phyloP scores from a whole-genome alignment of 305 asterid species.

The Nicotiana rustica region DNA sequence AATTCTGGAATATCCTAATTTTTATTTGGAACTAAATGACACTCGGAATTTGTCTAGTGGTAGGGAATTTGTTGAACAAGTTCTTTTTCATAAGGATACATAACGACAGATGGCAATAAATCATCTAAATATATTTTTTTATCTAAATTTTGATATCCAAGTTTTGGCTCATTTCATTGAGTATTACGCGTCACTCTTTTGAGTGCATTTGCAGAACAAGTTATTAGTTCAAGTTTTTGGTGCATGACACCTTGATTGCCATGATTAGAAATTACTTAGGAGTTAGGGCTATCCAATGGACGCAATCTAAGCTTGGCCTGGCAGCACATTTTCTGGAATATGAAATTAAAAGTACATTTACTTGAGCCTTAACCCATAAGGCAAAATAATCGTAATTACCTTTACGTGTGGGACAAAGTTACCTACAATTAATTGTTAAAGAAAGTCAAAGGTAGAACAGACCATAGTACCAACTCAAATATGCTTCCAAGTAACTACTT shows the following conservation, averaged over 20 bases:
- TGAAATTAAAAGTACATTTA: not conserved
- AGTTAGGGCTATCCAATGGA: not conserved
- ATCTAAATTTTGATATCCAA: no score
- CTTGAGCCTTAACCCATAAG: not conserved
- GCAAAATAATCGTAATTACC: not conserved
- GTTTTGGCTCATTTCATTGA: no score
- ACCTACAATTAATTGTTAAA: not conserved
- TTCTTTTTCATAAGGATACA: no score
- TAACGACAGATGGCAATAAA: no score
- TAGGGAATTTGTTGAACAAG: not conserved
- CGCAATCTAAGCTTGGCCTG: not conserved
- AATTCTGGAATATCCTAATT: no score
- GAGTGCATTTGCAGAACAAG: not conserved
- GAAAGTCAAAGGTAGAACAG: slow-evolving; percentile 14
- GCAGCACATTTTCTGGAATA: not conserved
- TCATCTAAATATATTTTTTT: no score
- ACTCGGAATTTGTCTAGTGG: not conserved
- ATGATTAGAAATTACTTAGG: no score
- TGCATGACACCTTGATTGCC: not conserved
- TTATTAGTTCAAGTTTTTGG: not conserved
- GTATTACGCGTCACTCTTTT: no score
- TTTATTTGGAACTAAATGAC: no score
- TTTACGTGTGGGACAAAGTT: slow-evolving; percentile 15
- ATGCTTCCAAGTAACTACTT: not conserved
- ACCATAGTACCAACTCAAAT: not conserved